Percentiles rank a stretch among this genome's conserved stretches.
phyloP scores from a whole-genome alignment of 495 filamentous ascomycete species.

The Echria macrotheca region DNA sequence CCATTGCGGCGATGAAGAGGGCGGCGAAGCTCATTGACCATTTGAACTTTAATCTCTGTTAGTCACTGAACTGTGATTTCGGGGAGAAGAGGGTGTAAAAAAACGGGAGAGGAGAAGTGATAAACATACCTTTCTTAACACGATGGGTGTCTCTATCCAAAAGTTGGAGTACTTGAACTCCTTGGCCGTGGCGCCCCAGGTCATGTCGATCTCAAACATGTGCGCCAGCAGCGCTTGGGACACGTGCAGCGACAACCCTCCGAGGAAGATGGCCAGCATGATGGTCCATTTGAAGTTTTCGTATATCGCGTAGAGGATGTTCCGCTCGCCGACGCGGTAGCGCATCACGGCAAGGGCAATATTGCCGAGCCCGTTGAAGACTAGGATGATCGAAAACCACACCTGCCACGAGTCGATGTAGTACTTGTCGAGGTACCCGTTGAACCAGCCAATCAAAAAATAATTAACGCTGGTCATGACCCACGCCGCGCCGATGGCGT shows the following conservation, averaged over 20 bases:
- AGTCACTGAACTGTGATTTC: neutral
- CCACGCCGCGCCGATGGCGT: conserved; percentile 75
- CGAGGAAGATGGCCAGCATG: conserved; percentile 63
- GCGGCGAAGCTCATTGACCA: conserved; percentile 65
- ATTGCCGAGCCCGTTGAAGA: conserved; percentile 66
- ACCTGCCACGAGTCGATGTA: conserved; percentile 74
- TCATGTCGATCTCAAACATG: conserved; percentile 70
- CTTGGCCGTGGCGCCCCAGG: conserved; percentile 66
- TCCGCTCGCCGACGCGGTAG: conserved; percentile 58
- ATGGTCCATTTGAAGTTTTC: conserved; percentile 73
- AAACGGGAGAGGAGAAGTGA: neutral
- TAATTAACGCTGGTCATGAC: conserved; percentile 73
- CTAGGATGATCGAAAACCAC: conserved; percentile 67
- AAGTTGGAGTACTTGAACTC: conserved; percentile 72
- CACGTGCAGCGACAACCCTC: conserved; percentile 64
- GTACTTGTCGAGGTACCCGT: conserved; percentile 67
- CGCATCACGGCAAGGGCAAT: conserved; percentile 61
- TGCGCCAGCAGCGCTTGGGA: conserved; percentile 62
- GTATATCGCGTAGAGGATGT: conserved; percentile 48
- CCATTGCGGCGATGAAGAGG: conserved; percentile 57
- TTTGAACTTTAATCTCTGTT: conserved; percentile 49
- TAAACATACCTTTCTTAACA: conserved; percentile 52
- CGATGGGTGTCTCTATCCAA: conserved; percentile 74
- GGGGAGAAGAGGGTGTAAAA: neutral
- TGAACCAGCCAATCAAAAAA: conserved; percentile 72